Base-by-base conservation (phyloP, 257 asterid species). In the Osmanthus fragrans region DNA sequence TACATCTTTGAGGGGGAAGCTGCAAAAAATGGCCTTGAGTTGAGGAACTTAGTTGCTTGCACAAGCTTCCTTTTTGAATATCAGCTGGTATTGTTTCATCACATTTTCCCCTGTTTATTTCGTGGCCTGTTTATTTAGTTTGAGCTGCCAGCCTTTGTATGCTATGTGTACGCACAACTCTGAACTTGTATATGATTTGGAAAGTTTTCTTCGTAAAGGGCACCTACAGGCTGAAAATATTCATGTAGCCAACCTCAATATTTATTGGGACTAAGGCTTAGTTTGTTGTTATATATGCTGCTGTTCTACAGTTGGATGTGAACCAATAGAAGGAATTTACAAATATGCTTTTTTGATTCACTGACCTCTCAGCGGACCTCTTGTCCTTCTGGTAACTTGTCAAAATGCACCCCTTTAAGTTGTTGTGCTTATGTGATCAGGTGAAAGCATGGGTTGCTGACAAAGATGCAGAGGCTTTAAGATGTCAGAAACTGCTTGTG, bases 401-500 rank as follows among this genome's bases (percentile, higher is more conserved):
- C 47, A 30, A 42, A 56, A 19, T 73, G 45, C 63, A 15, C 73
- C 12, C 19, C 29, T 47, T 45, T 75, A 63, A 73, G 23, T 71
- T 15, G 6, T 45, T 73, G 4, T 88, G 73, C 83, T 80, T 79
- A 75, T 82, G 66, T 80, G 37, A 83, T 73, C 82, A 96, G 99
- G 93, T 94, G 80, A 96, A 92, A 83, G 92, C 97, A 76, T 92
- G 98, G 97, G 77, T 92, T 32, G 94, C 97, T 16, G 92, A 90
- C 85, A 91, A 96, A 87, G 97, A 96, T 85, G 96, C 90, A 18
- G 99, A 94, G 88, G 95, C 99, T 81, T 91, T 94, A 84, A 94
- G 96, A 82, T 91, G 94, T 82, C 97, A 96, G 74, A 90, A 92
- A 86, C 90, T 94, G 85, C 99, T 96, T 45, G 92, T 94, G 83